Conservation (phyloP, 148 eudicot species). For the Fagopyrum homotropicum region DNA sequence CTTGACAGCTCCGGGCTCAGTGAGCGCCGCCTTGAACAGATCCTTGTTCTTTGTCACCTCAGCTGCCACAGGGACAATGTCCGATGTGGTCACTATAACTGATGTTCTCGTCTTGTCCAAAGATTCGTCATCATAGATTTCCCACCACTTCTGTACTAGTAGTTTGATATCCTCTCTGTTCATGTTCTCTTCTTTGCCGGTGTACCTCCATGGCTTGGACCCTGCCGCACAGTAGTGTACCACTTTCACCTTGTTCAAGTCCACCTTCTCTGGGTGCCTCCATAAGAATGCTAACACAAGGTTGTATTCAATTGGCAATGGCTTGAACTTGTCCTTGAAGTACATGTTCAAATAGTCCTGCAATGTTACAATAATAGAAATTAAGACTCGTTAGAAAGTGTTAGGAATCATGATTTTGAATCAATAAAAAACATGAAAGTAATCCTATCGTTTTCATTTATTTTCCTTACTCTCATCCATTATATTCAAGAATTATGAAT, state of each 20-base stretch:
- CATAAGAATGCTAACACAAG: slow-evolving; percentile 35
- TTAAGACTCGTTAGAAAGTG: no score
- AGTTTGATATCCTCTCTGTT: slow-evolving; percentile 38
- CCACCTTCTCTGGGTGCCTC: slow-evolving; percentile 39
- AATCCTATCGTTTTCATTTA: no score
- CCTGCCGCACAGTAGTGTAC: slow-evolving; percentile 41
- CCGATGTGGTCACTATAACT: neutral
- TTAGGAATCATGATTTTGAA: no score
- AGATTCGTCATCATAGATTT: slow-evolving; percentile 24
- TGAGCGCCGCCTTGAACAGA: slow-evolving; percentile 25
- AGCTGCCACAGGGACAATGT: neutral
- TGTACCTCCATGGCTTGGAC: slow-evolving; percentile 37
- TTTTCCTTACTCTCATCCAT: no score
- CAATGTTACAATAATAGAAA: no score
- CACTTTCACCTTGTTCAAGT: slow-evolving; percentile 26
- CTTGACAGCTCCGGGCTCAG: slow-evolving; percentile 21
- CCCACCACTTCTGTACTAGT: slow-evolving; percentile 42
- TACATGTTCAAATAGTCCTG: slow-evolving; percentile 41
- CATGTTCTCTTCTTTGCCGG: slow-evolving; percentile 33
- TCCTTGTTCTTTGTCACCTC: slow-evolving; percentile 16
- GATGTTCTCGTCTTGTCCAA: slow-evolving; percentile 14
- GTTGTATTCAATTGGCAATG: slow-evolving; percentile 31
- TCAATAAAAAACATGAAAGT: no score
- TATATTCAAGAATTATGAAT: no score
- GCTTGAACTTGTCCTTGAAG: slow-evolving; percentile 34